Percentiles rank a stretch among this genome's conserved stretches.
phyloP scores from a whole-genome alignment of 345 rosid species.

The Nephelium lappaceum region DNA sequence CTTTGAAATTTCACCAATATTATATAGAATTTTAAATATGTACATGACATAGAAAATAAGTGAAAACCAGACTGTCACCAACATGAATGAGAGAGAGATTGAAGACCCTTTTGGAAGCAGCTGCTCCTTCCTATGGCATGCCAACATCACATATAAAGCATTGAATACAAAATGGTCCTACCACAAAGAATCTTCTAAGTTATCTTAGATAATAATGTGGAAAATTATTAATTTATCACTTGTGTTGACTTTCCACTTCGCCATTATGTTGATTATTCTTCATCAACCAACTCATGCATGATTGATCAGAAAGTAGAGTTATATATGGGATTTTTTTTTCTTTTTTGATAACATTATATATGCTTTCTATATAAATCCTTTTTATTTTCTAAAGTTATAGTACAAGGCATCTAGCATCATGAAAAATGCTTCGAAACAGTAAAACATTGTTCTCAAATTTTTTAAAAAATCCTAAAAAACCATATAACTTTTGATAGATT shows the following conservation, averaged over 20 bases:
- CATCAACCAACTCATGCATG: slow-evolving; percentile 25
- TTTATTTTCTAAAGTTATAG: background rate
- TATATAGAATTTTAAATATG: background rate
- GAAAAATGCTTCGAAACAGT: too few relatives aligned
- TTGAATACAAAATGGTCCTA: slow-evolving; percentile 19
- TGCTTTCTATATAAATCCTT: background rate
- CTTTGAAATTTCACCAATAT: slow-evolving; percentile 9
- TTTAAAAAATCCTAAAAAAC: too few relatives aligned
- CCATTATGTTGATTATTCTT: background rate
- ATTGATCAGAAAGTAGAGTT: slow-evolving; percentile 5
- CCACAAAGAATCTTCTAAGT: slow-evolving; percentile 37
- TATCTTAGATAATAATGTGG: slow-evolving; percentile 20
- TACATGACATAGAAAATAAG: background rate
- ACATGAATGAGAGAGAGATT: slow-evolving; percentile 13
- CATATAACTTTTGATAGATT: too few relatives aligned
- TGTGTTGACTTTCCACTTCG: slow-evolving; percentile 29
- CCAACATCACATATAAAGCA: slow-evolving; percentile 25
- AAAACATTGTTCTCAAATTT: too few relatives aligned
- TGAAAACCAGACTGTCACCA: slow-evolving; percentile 16
- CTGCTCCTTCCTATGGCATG: slow-evolving; percentile 11
- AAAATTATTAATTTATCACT: slow-evolving; percentile 14
- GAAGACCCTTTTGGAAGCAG: background rate
- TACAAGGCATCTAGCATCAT: background rate
- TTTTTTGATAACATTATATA: background rate
- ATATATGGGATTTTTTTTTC: background rate